Conservation (phyloP, 2,329 filamentous ascomycete genomes). For the Chaetomiaceae sp. region DNA sequence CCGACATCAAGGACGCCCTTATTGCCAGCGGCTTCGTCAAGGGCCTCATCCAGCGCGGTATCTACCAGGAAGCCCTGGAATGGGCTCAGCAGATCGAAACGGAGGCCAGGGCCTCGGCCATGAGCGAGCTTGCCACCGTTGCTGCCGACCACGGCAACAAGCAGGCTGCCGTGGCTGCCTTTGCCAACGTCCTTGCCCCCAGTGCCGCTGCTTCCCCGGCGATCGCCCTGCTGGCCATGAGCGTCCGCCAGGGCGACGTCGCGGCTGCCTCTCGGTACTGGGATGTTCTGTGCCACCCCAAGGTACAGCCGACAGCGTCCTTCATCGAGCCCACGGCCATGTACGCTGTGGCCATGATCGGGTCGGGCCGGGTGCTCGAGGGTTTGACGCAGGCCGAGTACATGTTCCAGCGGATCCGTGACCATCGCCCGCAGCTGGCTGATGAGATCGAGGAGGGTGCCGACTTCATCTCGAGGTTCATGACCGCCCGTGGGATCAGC, state of each 20-base stretch:
- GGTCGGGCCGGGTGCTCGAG: slow-evolving; percentile 77
- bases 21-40: slow-evolving; percentile 73
- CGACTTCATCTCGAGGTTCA: slow-evolving; percentile 61
- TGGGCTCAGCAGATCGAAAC: slow-evolving; percentile 64
- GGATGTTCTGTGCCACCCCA: slow-evolving; percentile 63
- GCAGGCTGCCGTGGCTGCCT: slow-evolving; percentile 63
- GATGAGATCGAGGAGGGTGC: slow-evolving; percentile 86
- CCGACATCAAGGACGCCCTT: slow-evolving; percentile 66
- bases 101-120: slow-evolving; percentile 55
- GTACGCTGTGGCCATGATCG: slow-evolving; percentile 84
- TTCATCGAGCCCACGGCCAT: slow-evolving; percentile 87
- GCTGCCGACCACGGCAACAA: slow-evolving; percentile 77
- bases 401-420: slow-evolving; percentile 82
- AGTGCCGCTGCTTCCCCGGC: slow-evolving; percentile 54
- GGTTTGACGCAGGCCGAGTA: slow-evolving; percentile 72
- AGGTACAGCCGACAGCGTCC: slow-evolving; percentile 54
- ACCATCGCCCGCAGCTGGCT: slow-evolving; percentile 51
- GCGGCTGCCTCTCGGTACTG: slow-evolving; percentile 74
- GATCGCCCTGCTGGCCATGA: slow-evolving; percentile 80
- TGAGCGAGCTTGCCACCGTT: slow-evolving; percentile 68
- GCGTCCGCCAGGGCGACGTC: slow-evolving; percentile 77
- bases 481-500: slow-evolving; percentile 50
- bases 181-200: slow-evolving; percentile 53
- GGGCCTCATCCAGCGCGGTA: slow-evolving; percentile 65
- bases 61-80: slow-evolving; percentile 67